Evolutionary conservation across 1,284 basidiomycete genomes (phyloP).

Genomic region (Peniophora sp.): DNA sequence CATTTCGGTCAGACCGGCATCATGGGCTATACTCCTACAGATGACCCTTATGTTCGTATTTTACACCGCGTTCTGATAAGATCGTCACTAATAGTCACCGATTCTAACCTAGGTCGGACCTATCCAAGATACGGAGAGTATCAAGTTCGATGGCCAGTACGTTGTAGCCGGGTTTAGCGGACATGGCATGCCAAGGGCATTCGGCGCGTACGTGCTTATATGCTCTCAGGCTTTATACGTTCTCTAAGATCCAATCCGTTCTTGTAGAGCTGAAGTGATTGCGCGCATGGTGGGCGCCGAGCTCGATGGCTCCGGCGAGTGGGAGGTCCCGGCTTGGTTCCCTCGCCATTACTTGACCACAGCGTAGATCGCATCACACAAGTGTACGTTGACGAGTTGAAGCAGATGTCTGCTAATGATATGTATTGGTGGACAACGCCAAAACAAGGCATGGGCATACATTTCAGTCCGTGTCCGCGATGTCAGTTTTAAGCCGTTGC

Average conservation of each 20-base stretch:
- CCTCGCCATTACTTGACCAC: neutral
- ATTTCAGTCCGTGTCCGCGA: too few species aligned
- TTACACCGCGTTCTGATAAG: neutral
- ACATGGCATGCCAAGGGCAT: constrained; percentile 78
- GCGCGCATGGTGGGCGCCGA: neutral
- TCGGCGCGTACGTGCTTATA: constrained; percentile 46
- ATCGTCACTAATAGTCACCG: neutral
- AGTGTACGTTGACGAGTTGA: too few species aligned
- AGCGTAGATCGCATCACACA: too few species aligned
- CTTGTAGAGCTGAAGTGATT: neutral
- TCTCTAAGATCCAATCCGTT: neutral
- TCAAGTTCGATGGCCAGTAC: constrained; percentile 49
- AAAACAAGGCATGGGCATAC: too few species aligned
- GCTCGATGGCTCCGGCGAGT: neutral
- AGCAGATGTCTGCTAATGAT: too few species aligned
- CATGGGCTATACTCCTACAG: constrained; percentile 64
- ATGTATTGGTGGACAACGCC: too few species aligned
- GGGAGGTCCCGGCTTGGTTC: neutral
- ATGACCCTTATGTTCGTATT: constrained; percentile 60
- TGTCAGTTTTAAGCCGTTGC: too few species aligned
- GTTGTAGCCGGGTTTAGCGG: constrained; percentile 71
- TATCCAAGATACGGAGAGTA: constrained; percentile 27
- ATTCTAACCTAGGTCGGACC: constrained; percentile 50
- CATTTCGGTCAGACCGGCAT: constrained; percentile 57
- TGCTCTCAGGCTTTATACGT: neutral